Evolutionary conservation across 495 filamentous ascomycete species (phyloP).

Genomic region (Parathielavia hyrcaniae): DNA sequence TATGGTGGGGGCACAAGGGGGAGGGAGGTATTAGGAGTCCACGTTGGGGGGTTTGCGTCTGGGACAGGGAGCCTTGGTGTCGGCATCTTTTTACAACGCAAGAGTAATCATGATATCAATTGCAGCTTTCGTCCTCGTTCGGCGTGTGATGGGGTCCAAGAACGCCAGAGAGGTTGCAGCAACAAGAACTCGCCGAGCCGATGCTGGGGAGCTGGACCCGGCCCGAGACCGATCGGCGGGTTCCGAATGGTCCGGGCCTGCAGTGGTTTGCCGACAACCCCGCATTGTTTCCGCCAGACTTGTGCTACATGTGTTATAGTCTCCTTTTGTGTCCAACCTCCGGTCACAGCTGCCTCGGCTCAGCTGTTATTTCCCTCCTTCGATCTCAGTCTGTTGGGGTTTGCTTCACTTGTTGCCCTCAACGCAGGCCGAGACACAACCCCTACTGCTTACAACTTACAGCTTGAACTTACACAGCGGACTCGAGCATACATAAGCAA

Average conservation of each 20-base stretch:
- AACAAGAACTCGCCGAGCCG: not conserved
- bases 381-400: not conserved
- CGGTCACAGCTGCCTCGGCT: slow-evolving; percentile 1
- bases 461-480: not conserved
- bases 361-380: not conserved
- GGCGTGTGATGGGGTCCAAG: no score
- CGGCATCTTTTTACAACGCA: no score
- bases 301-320: not conserved
- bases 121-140: no score
- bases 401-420: not conserved
- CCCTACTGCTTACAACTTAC: no score
- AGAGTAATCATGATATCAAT: no score
- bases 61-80: no score
- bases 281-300: slow-evolving; percentile 1
- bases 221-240: slow-evolving; percentile 10
- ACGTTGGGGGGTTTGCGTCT: no score
- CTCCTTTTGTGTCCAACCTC: not conserved
- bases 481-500: not conserved
- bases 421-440: no score
- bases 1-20: no score
- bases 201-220: not conserved
- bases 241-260: slow-evolving; percentile 9
- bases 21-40: no score
- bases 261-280: slow-evolving; percentile 15
- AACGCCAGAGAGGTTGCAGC: no score